phyloP scores from a whole-genome alignment of 345 rosid species.

The Gossypium turneri region DNA sequence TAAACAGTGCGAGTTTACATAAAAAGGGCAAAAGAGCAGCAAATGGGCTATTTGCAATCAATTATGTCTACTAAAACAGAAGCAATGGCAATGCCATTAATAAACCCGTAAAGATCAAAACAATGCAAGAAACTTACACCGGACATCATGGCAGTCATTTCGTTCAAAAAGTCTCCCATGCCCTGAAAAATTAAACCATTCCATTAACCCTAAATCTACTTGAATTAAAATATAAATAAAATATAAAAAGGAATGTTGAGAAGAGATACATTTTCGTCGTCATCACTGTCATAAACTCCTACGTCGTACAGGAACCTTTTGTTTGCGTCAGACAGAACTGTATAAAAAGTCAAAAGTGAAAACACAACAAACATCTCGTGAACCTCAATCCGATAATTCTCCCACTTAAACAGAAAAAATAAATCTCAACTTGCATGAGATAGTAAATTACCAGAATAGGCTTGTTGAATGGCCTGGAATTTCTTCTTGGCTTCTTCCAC shows the following conservation, averaged over 20 bases:
- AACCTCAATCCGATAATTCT: conserved; percentile 19
- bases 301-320: conserved; percentile 91
- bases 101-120: neutral
- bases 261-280: conserved; percentile 56
- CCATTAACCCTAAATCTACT: neutral
- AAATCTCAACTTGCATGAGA: neutral
- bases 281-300: conserved; percentile 75
- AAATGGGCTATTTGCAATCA: conserved; percentile 15
- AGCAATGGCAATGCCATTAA: neutral
- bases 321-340: conserved; percentile 83
- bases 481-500: conserved; percentile 82
- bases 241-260: neutral
- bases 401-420: conserved; percentile 3
- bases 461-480: conserved; percentile 84
- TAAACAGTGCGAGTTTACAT: neutral
- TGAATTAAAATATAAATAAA: neutral
- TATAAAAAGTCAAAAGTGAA: conserved; percentile 1
- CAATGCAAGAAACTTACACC: conserved; percentile 33
- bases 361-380: conserved; percentile 14
- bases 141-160: conserved; percentile 84
- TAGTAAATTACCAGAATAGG: conserved; percentile 73
- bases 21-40: neutral
- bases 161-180: conserved; percentile 85
- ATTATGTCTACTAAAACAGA: conserved; percentile 7
- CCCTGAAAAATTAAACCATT: conserved; percentile 43